phyloP scores from a whole-genome alignment of 1,284 basidiomycete species.

The Austroboletus niveus region DNA sequence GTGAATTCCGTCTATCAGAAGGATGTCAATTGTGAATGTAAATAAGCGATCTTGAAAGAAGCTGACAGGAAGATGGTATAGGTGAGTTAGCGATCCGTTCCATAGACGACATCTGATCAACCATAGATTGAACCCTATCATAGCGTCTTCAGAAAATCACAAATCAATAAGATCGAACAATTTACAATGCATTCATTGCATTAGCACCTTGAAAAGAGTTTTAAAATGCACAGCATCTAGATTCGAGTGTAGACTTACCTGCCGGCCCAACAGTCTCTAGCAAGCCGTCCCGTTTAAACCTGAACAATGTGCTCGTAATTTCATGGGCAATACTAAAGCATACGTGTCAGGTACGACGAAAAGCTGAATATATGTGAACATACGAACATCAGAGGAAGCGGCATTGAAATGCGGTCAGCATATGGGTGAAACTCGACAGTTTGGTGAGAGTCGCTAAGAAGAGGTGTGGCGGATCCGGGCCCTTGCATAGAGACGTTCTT shows the following conservation, averaged over 20 bases:
- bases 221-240: neutral
- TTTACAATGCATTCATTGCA: slow-evolving; percentile 65
- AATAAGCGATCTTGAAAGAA: neutral
- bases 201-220: slow-evolving; percentile 56
- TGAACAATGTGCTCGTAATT: slow-evolving; percentile 64
- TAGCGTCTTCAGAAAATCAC: slow-evolving; percentile 11
- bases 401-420: slow-evolving; percentile 55
- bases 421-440: slow-evolving; percentile 61
- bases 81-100: slow-evolving; percentile 85
- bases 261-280: slow-evolving; percentile 85
- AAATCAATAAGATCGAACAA: neutral
- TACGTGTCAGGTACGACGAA: neutral
- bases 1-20: slow-evolving; percentile 69
- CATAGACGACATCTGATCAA: slow-evolving; percentile 81
- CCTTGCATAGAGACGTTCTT: slow-evolving; percentile 41
- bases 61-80: slow-evolving; percentile 71
- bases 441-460: slow-evolving; percentile 53
- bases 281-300: slow-evolving; percentile 74
- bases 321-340: slow-evolving; percentile 72
- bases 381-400: slow-evolving; percentile 72
- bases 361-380: neutral
- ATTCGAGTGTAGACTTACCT: slow-evolving; percentile 39
- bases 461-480: slow-evolving; percentile 48
- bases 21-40: slow-evolving; percentile 1
- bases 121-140: slow-evolving; percentile 70